Percentiles rank a stretch among this genome's conserved stretches.
Conservation (phyloP, 495 filamentous ascomycete genomes). For the Hypoxylon fragiforme region DNA sequence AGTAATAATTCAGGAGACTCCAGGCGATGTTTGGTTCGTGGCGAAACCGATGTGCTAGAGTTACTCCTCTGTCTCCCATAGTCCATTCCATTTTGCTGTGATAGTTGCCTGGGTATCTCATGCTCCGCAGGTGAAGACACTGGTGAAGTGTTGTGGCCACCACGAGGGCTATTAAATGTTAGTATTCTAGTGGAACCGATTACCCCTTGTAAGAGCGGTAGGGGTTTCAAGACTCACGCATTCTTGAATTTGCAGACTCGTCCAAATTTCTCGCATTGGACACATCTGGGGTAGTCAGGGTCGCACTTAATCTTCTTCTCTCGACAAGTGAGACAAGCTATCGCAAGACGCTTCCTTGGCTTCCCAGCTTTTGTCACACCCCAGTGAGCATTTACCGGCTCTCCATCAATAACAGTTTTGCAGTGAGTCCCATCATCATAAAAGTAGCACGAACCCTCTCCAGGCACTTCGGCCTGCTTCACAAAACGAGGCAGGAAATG, state of each 20-base stretch:
- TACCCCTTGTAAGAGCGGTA: background rate
- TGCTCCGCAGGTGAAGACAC: conserved; percentile 54
- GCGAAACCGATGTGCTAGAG: conserved; percentile 50
- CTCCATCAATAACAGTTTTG: conserved; percentile 81
- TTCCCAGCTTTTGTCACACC: conserved; percentile 92
- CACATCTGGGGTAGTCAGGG: conserved; percentile 79
- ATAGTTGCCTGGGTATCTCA: conserved; percentile 47
- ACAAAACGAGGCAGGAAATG: conserved; percentile 64
- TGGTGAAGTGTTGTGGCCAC: conserved; percentile 57
- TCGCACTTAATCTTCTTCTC: conserved; percentile 98
- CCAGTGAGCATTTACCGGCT: conserved; percentile 88
- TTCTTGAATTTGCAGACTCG: conserved; percentile 83
- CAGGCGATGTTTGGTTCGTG: conserved; percentile 43
- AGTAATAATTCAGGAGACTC: conserved; percentile 33
- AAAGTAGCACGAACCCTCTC: conserved; percentile 81
- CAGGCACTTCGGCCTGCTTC: conserved; percentile 63
- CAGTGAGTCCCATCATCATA: conserved; percentile 86
- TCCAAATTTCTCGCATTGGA: conserved; percentile 89
- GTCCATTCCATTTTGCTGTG: conserved; percentile 35
- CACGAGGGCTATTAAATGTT: conserved; percentile 50
- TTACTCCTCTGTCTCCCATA: conserved; percentile 43
- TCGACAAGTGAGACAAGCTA: conserved; percentile 86
- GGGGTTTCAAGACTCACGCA: conserved; percentile 63
- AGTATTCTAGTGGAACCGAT: conserved; percentile 12
- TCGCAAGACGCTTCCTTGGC: conserved; percentile 83